These are phyloP conservation scores for Lenwebbia sp. DNA, from an alignment of 345 rosid genomes.

Conservation along the genomic window DNA sequence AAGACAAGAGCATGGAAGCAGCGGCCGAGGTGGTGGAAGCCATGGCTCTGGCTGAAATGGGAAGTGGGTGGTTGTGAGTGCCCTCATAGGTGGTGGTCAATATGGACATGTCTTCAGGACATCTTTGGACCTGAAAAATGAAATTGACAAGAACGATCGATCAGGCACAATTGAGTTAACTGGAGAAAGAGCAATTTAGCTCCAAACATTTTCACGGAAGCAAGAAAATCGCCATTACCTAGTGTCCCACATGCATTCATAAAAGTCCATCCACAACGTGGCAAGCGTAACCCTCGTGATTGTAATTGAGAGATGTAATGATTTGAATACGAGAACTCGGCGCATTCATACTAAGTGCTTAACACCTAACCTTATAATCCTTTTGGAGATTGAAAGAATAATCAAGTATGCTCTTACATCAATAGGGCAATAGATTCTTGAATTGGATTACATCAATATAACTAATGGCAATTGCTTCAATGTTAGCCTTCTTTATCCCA, in stretches of 20 bases:
- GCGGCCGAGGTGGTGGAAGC: constrained; percentile 88
- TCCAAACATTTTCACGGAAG: neutral
- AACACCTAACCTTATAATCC: neutral
- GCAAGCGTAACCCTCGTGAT: neutral
- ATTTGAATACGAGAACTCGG: neutral
- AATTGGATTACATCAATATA: neutral
- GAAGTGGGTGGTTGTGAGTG: constrained; percentile 80
- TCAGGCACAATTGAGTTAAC: neutral
- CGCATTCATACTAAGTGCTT: neutral
- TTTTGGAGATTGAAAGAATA: neutral
- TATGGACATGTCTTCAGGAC: constrained; percentile 66
- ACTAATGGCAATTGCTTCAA: neutral
- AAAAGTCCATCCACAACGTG: neutral
- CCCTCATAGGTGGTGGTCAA: constrained; percentile 86
- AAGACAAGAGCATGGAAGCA: constrained; percentile 66
- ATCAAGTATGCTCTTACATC: neutral
- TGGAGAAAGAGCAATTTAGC: neutral
- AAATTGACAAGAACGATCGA: neutral
- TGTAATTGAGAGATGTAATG: neutral
- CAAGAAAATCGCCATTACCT: neutral
- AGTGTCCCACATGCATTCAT: neutral
- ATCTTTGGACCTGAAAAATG: constrained; percentile 66
- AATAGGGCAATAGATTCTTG: neutral
- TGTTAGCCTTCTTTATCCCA: neutral
- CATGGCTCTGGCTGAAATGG: constrained; percentile 77